Evolutionary conservation across 225 moss, liverwort and hornwort species (phyloP).

Genomic region (Climacium dendroides): DNA sequence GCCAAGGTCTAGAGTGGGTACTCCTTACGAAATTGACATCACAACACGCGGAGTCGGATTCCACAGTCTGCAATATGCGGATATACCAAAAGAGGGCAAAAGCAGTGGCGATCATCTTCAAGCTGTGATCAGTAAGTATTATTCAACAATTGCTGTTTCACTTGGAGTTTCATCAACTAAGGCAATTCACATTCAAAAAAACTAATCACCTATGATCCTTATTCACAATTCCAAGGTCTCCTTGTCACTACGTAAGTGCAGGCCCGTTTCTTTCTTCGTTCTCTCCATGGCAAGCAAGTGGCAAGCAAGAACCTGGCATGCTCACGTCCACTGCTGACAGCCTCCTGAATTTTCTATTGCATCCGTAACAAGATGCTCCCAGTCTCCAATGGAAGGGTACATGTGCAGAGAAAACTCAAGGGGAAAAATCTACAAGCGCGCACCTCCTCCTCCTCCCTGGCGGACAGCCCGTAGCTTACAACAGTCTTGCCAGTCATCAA

Average conservation of each 20-base stretch:
- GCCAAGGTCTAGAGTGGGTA: neutral
- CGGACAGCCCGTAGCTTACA: neutral
- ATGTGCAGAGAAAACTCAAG: conserved; percentile 7
- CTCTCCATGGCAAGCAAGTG: neutral
- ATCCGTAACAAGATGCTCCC: conserved; percentile 5
- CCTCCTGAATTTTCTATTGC: conserved; percentile 2
- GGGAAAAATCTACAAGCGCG: conserved; percentile 3
- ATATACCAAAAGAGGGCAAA: neutral
- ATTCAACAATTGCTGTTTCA: neutral
- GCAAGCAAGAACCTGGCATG: neutral
- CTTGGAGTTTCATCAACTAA: neutral
- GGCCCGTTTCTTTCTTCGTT: neutral
- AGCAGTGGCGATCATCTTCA: neutral
- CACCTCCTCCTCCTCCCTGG: neutral
- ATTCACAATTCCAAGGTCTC: conserved; percentile 13
- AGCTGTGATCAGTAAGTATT: neutral
- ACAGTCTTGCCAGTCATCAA: neutral
- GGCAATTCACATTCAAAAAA: neutral
- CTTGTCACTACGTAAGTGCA: neutral
- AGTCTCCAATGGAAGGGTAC: conserved; percentile 10
- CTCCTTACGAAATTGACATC: neutral
- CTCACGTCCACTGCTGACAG: neutral
- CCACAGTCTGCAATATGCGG: neutral
- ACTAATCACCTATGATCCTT: neutral
- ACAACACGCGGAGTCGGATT: neutral